Evolutionary conservation across 345 rosid genomes (phyloP), one percentile per base, ranked within the genome.

Genomic region (Hibiscus syriacus): DNA sequence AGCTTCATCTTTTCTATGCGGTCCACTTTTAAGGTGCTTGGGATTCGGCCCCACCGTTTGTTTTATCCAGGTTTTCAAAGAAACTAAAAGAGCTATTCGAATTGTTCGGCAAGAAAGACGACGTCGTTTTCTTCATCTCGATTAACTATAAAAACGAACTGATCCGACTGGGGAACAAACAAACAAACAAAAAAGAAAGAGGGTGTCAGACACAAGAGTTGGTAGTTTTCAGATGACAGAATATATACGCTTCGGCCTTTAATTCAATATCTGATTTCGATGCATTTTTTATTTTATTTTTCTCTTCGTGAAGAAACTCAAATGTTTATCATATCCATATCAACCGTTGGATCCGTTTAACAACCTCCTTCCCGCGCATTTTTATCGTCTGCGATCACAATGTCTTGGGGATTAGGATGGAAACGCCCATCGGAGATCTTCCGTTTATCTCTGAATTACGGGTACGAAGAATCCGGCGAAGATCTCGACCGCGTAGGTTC

Each of bases 331-430:
- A 36, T 16, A 3, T 13, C 3, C 16, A 13, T 67, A 25, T 3
- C 60, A 39, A 68, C 69, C 67, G 27, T 46, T 76, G n/a, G 76
- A 81, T 76, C 84, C 41, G 68, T n/a, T 19, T n/a, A 49, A 49
- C 22, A 49, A 49, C 46, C 46, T 66, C 52, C 9, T 53, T 16
- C 55, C 48, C 48, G 27, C 17, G 32, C 9, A 32, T 63, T 60
- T 36, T 6, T 43, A 41, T 19, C n/a, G 13, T 41, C 58, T 41
- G 55, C 46, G 52, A 32, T 67, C 52, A 62, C 75, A 80, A 94
- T 94, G 99, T 94, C 97, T 36, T 93, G 98, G 98, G 96, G 96
- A 55, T 72, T 93, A 67, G 96, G 99, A 34, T 94, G 99, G 99
- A 91, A 87, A 76, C 78, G 99, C 62, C 82, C 98, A 3, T 84